A percentile compares a stretch with the other conserved stretches of the same genome.
Evolutionary conservation across 2,329 filamentous ascomycete species (phyloP).

Genomic region (Cercospora janseana): DNA sequence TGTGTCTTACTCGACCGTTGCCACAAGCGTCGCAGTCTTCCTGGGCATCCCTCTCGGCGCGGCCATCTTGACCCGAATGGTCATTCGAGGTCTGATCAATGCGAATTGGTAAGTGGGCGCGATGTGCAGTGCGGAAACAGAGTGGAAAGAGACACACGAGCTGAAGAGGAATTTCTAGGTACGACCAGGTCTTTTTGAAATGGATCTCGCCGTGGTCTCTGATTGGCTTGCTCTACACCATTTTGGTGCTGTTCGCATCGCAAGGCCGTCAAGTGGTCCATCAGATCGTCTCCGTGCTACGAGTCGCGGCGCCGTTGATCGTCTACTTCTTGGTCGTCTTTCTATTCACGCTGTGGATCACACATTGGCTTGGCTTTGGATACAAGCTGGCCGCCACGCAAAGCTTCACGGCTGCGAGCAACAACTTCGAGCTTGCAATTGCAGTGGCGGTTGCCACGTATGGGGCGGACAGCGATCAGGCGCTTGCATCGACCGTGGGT

Average conservation of each 20-base stretch:
- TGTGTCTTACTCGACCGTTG: constrained; percentile 53
- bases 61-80: constrained; percentile 71
- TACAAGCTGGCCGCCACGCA: constrained; percentile 72
- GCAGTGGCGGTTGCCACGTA: constrained; percentile 81
- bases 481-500: constrained; percentile 77
- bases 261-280: constrained; percentile 75
- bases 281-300: constrained; percentile 77
- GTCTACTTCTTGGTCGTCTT: constrained; percentile 76
- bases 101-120: constrained; percentile 52
- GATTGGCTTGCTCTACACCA: constrained; percentile 81
- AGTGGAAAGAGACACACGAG: too few relatives aligned
- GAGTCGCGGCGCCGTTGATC: constrained; percentile 75
- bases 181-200: constrained; percentile 70
- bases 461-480: constrained; percentile 74
- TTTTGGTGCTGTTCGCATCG: constrained; percentile 79
- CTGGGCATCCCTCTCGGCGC: constrained; percentile 77
- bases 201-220: constrained; percentile 71
- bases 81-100: too few relatives aligned
- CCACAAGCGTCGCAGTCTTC: constrained; percentile 79
- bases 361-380: constrained; percentile 64
- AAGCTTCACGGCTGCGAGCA: constrained; percentile 85
- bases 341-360: constrained; percentile 62
- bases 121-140: constrained; percentile 67
- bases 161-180: too few relatives aligned
- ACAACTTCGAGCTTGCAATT: constrained; percentile 91